A percentile compares a stretch with the other conserved stretches of the same genome.
Conservation (phyloP, 2,329 filamentous ascomycete genomes). For the Tetracladium maxilliforme region DNA sequence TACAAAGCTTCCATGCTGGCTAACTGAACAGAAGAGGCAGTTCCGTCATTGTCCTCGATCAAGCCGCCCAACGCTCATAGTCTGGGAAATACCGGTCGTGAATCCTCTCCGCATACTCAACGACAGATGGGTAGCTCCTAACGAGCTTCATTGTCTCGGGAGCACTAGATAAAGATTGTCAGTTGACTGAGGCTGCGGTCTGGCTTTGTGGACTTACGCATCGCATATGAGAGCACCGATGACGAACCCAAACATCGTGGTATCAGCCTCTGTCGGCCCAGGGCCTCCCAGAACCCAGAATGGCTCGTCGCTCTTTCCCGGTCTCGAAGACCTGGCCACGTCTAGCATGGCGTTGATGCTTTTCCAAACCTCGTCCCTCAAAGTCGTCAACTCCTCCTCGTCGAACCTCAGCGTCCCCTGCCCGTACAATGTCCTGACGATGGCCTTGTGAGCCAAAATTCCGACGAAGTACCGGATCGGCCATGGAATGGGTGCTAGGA, state of each 20-base stretch:
- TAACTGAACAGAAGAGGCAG: too few relatives aligned
- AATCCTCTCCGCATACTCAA: conserved; percentile 41
- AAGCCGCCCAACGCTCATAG: conserved; percentile 28
- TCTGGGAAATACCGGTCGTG: conserved; percentile 42
- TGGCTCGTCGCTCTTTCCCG: conserved; percentile 13
- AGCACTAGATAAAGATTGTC: conserved; percentile 15
- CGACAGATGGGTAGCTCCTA: conserved; percentile 26
- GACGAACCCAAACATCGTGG: conserved; percentile 41
- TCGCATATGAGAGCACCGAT: conserved; percentile 31
- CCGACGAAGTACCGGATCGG: conserved; percentile 35
- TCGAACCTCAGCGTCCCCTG: conserved; percentile 39
- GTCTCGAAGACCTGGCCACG: conserved; percentile 15
- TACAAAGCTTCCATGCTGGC: too few relatives aligned
- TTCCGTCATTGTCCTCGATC: too few relatives aligned
- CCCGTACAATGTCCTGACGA: conserved; percentile 28
- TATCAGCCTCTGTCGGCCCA: conserved; percentile 40
- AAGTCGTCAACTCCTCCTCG: conserved; percentile 27
- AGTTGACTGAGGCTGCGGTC: too few relatives aligned
- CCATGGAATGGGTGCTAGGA: conserved; percentile 33
- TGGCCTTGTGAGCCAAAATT: conserved; percentile 27
- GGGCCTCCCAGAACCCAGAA: conserved; percentile 43
- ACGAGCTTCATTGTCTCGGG: conserved; percentile 30
- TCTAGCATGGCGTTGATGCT: conserved; percentile 28
- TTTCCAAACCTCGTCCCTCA: conserved; percentile 37
- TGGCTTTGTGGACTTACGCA: conserved; percentile 39